Base-by-base conservation (phyloP, 306 rosid genomes). In the Acacia confusa region DNA sequence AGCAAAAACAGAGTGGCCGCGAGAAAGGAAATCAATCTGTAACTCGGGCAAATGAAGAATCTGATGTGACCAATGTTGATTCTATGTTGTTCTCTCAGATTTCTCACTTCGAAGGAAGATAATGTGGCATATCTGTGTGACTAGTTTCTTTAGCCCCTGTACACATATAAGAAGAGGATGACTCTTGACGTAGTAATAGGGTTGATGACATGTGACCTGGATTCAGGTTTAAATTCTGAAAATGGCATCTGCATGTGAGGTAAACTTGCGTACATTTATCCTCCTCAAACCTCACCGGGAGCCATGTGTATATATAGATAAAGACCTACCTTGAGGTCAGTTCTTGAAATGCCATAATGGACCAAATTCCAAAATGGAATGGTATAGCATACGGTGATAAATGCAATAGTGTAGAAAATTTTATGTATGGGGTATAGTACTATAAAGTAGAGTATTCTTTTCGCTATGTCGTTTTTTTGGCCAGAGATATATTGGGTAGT, bases 51-150 rank as follows among this genome's bases (percentile, higher is more conserved):
- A 72, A 45, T 72, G 88, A 86, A 67, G 74, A 9, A 32, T 79
- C 84, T 72, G 87, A 78, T 61, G 78, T 65, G 12, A 32, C 24
- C 20, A 34, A 61, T 55, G 72, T 34, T 30, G 70, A 72, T 79
- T 44, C 89, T 77, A 79, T 70, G 76, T 32, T 85, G 85, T 89
- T 89, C 82, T 79, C 92, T 72, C 84, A 86, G 32, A 78, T 82
- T 6, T 74, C 9, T 2, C 78, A 74, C 55, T 64, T 92, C 7
- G 85, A 83, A 2, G 95, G 92, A 78, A 89, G 94, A 73, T 88
- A 36, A 84, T 4, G 8, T 27, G 30, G 20, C 9, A 15, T 63
- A 13, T 61, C 9, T 13, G 17, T 61, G 67, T 36, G n/a, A 13
- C 34, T 0, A 24, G 34, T 25, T 24, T 9, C 64, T 57, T 57